Evolutionary conservation across 495 filamentous ascomycete genomes (phyloP).

Genomic region (Penicillium nucicola): DNA sequence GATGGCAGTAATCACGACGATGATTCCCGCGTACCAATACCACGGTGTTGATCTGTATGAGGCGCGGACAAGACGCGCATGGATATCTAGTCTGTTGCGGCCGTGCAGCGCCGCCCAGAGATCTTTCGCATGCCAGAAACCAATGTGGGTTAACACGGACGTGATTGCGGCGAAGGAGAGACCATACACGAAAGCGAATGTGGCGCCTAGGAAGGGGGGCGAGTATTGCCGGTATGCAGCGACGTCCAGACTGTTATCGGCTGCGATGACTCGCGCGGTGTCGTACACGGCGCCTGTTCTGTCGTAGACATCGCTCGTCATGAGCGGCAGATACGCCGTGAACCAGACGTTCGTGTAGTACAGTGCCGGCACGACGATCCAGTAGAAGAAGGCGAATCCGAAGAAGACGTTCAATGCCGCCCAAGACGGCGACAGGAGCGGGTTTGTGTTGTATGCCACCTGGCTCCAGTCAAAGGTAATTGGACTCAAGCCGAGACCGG

Average conservation of each 20-base stretch:
- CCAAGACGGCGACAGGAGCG: conserved; percentile 34
- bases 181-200: conserved; percentile 77
- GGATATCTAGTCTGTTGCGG: conserved; percentile 51
- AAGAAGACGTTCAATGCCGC: conserved; percentile 56
- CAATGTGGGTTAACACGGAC: conserved; percentile 59
- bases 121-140: conserved; percentile 54
- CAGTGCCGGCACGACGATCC: conserved; percentile 30
- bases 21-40: conserved; percentile 74
- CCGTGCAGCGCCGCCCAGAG: conserved; percentile 49
- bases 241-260: conserved; percentile 67
- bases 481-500: conserved; percentile 77
- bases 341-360: conserved; percentile 41
- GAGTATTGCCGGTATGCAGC: conserved; percentile 76
- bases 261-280: conserved; percentile 67
- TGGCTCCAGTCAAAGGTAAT: conserved; percentile 78
- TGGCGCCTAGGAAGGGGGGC: conserved; percentile 75
- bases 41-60: conserved; percentile 73
- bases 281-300: conserved; percentile 77
- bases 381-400: conserved; percentile 34
- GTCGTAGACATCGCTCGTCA: conserved; percentile 63
- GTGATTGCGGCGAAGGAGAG: conserved; percentile 80
- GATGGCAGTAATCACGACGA: conserved; percentile 68
- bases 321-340: conserved; percentile 39
- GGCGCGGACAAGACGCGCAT: conserved; percentile 71
- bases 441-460: conserved; percentile 37